Base-by-base conservation (phyloP, 352 stramenopile species). In the Phytophthora tentaculata region DNA sequence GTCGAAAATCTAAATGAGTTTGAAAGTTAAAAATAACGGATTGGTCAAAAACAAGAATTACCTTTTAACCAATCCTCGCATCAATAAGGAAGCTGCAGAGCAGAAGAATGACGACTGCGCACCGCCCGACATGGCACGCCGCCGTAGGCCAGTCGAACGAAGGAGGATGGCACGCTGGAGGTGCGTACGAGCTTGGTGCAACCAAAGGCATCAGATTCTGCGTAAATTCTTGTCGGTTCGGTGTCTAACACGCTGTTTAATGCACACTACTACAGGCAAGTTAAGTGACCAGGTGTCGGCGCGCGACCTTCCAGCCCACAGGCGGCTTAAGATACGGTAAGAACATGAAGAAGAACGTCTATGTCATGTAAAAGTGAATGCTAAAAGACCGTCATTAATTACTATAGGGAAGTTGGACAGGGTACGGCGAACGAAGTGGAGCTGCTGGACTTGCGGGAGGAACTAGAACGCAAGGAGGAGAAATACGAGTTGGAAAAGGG, bases 141-240 rank as follows among this genome's bases (percentile, higher is more conserved):
- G 88, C 88, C 58, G 86, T 96, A 61, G 88, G 88, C 39, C 86
- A 96, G 72, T 83, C 90, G 61, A 96, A 94, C 70, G 86, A 96
- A 61, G 88, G 88, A 48, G 88, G 88, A 74, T 96, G 88, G 86
- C 84, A 96, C 41, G 74, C 86, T 5, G 88, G 86, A 74, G 86
- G 86, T 94, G 35, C 44, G 69, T 53, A 55, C 6, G 12, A 50
- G 7, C 5, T 19, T 2, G 35, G 1, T 26, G 12, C 14, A 39
- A 26, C 8, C 16, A 7, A 55, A 5, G 24, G 44, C 44, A 17
- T 10, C 28, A 14, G 19, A 23, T 44, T 28, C 6, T 14, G 41
- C 8, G 13, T 43, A 8, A 50, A 8, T 7, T 47, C 14, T 39
- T 14, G 12, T n/a, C 28, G 20, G 44, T 23, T 2, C 4, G 37